A percentile compares a stretch with the other conserved stretches of the same genome.
phyloP scores from a whole-genome alignment of 2,329 filamentous ascomycete species.

The Fusarium concolor region DNA sequence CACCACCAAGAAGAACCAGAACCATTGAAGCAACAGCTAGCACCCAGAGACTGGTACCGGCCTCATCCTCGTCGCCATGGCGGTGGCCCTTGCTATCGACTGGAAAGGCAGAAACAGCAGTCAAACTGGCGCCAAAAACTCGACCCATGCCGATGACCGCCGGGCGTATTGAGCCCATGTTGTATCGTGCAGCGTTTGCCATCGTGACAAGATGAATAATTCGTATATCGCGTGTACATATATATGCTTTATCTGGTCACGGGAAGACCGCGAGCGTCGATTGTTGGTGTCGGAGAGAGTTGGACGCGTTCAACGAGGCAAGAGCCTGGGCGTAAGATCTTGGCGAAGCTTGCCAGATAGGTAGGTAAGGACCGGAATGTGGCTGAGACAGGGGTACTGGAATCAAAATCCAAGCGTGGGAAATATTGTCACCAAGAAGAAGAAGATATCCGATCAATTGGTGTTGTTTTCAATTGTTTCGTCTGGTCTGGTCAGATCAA shows the following conservation, averaged over 20 bases:
- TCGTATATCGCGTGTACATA: neutral
- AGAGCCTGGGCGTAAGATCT: neutral
- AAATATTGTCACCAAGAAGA: neutral
- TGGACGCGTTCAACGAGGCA: slow-evolving; percentile 16
- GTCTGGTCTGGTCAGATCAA: neutral
- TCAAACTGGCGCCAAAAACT: slow-evolving; percentile 62
- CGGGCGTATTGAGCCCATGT: slow-evolving; percentile 58
- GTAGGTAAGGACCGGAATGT: slow-evolving; percentile 33
- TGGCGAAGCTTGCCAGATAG: slow-evolving; percentile 20
- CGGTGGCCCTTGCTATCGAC: slow-evolving; percentile 53
- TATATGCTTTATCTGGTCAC: slow-evolving; percentile 3
- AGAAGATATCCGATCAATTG: slow-evolving; percentile 11
- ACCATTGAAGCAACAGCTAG: slow-evolving; percentile 82
- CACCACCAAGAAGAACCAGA: slow-evolving; percentile 88
- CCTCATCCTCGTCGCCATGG: slow-evolving; percentile 59
- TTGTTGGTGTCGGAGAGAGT: slow-evolving; percentile 1
- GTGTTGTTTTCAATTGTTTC: neutral
- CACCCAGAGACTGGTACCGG: slow-evolving; percentile 79
- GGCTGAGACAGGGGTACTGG: slow-evolving; percentile 20
- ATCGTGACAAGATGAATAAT: slow-evolving; percentile 31
- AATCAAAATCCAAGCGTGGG: slow-evolving; percentile 2
- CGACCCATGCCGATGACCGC: slow-evolving; percentile 64
- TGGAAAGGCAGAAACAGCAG: slow-evolving; percentile 62
- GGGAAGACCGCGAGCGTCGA: slow-evolving; percentile 6
- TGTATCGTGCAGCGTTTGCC: slow-evolving; percentile 52